Conservation (phyloP, 1,139 yeast genomes). For the Pichia norvegensis region DNA sequence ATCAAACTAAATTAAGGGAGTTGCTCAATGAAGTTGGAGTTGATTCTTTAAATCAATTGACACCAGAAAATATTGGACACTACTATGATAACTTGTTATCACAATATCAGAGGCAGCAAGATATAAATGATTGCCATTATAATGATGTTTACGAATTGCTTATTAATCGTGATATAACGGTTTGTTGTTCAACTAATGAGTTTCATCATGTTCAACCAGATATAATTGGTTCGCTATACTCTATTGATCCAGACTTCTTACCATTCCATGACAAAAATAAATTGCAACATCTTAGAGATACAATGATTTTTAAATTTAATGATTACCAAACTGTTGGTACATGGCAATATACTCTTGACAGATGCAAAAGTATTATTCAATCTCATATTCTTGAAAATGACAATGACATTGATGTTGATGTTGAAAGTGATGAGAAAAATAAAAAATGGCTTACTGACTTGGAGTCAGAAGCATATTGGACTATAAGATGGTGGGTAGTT, state of each 20-base stretch:
- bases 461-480: slow-evolving; percentile 12
- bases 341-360: slow-evolving; percentile 8
- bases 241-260: slow-evolving; percentile 8
- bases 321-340: slow-evolving; percentile 1
- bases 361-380: slow-evolving; percentile 6
- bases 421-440: background rate
- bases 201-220: slow-evolving; percentile 7
- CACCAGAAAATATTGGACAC: slow-evolving; percentile 5
- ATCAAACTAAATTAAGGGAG: background rate
- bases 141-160: background rate
- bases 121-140: background rate
- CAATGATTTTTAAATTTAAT: slow-evolving; percentile 5
- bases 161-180: slow-evolving; percentile 1
- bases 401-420: background rate
- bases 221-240: slow-evolving; percentile 6
- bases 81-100: slow-evolving; percentile 3
- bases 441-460: slow-evolving; percentile 1
- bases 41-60: background rate
- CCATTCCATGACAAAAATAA: slow-evolving; percentile 2
- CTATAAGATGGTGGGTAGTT: slow-evolving; percentile 10
- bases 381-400: background rate
- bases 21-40: background rate
- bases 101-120: background rate
- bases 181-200: slow-evolving; percentile 5
- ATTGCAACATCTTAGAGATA: slow-evolving; percentile 3